Evolutionary conservation across 1,284 basidiomycete species (phyloP), one percentile per base, ranked within the genome.

Genomic region (Hymenochaete sp.): DNA sequence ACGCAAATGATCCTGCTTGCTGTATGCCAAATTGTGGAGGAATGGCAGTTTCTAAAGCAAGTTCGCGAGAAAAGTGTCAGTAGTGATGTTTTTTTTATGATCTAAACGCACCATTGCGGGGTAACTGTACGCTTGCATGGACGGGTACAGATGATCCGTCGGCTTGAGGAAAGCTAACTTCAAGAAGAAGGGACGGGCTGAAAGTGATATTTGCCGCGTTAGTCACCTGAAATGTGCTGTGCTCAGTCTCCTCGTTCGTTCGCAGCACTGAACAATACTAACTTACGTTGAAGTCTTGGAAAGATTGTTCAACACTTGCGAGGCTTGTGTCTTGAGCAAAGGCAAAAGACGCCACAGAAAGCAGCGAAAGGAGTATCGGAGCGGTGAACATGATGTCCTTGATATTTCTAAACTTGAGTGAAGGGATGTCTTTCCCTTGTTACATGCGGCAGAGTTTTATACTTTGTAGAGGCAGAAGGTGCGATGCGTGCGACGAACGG

Each of bases 91-190:
- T 21, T 14, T 13, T 2, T 22, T 13, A 9, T 24, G 21, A 10
- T 22, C 13, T 6, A 40, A 35, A 25, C 24, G 19, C 50, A 66
- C 66, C 57, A 52, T 67, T 64, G 19, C 64, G 59, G 39, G 65
- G 65, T 8, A 72, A 55, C 33, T 68, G 64, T n/a, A 62, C 52
- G 18, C 68, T 66, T 27, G 66, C 65, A 36, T 64, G 57, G n/a
- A 70, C 56, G 6, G 58, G 58, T 26, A 70, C 60, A 13, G 58
- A 52, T 21, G 52, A 42, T 4, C 57, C 60, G 24, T 50, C 51
- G 0, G 57, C 48, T 45, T 67, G 57, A 5, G 64, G 64, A 35
- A 67, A 59, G 6, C 59, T 54, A 6, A 67, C 65, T 41, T 67
- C 62, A 14, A 68, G 55, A n/a, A 67, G 52, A 9, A 57, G 57